Base-by-base conservation (phyloP, 139 green algal species). In the Tetraselmis striata region DNA sequence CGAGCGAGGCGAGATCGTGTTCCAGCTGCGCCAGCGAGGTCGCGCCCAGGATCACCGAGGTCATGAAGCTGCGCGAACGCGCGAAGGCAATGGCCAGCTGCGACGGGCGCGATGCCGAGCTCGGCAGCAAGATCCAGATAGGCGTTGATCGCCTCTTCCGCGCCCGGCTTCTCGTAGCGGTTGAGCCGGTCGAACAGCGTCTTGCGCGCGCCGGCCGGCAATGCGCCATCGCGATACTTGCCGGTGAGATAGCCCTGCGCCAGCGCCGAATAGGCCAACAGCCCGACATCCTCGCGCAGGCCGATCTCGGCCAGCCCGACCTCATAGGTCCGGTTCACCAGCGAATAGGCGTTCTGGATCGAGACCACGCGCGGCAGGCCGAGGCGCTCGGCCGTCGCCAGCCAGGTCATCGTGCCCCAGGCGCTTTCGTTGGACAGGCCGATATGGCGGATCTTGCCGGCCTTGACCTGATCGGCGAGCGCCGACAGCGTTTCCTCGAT, bases 371-470 rank as follows among this genome's bases (percentile, higher is more conserved):
- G 86, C 2, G 87, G 86, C 30, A 93, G 86, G 30, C 89, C 90
- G 67, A 95, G 85, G 28, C 81, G 77, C 82, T 91, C 89, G 75
- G 92, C 91, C 0, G 85, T 83, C 84, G 91, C 84, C 75, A n/a
- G 23, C 29, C n/a, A n/a, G n/a, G n/a, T n/a, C n/a, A n/a, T n/a
- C n/a, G n/a, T n/a, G n/a, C n/a, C 94, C 31, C 88, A 96, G 2
- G 90, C 86, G 5, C 90, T 95, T 78, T 98, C 94, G 83, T 98
- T 98, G 83, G 82, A 92, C 1, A 98, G 79, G 1, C 94, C 94
- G 87, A 92, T 94, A 76, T 95, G 77, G 29, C 85, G 83, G 81
- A 98, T 91, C 87, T 98, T 98, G 28, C 94, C 94, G 74, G 88
- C 88, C 77, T 86, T 81, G 75, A 97, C 87, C 26, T 95, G 87